phyloP scores from a whole-genome alignment of 768 basidiomycete species.

The Neoboletus magnificus region DNA sequence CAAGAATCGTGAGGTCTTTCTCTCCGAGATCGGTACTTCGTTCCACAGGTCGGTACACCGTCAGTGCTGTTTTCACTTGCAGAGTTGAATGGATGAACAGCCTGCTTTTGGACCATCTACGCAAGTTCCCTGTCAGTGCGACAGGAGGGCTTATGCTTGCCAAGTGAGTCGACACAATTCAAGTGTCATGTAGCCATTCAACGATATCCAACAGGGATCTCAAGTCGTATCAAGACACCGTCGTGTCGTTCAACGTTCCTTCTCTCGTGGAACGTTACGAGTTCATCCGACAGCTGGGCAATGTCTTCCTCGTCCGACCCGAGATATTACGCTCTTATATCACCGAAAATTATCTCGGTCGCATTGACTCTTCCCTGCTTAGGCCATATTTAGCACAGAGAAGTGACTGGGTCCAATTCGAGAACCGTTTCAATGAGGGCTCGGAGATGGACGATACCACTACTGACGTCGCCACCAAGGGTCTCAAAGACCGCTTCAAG shows the following conservation, averaged over 20 bases:
- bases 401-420: conserved; percentile 87
- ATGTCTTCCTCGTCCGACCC: conserved; percentile 93
- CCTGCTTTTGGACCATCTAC: conserved; percentile 87
- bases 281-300: conserved; percentile 95
- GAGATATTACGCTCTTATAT: conserved; percentile 95
- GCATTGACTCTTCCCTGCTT: conserved; percentile 82
- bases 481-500: conserved; percentile 53
- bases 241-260: conserved; percentile 78
- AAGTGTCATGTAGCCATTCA: not conserved
- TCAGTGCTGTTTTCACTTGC: not conserved
- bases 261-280: conserved; percentile 93
- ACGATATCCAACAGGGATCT: conserved; percentile 63
- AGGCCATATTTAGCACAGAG: conserved; percentile 89
- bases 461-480: conserved; percentile 38
- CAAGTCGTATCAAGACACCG: conserved; percentile 91
- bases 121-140: conserved; percentile 95
- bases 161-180: conserved; percentile 61
- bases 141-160: conserved; percentile 98
- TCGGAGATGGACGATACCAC: conserved; percentile 43
- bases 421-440: conserved; percentile 71
- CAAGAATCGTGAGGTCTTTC: conserved; percentile 88
- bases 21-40: conserved; percentile 89
- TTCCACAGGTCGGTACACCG: conserved; percentile 71
- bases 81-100: conserved; percentile 38
- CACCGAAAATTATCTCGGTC: conserved; percentile 87